A percentile compares a stretch with the other conserved stretches of the same genome.
Evolutionary conservation across 2,329 filamentous ascomycete genomes (phyloP).

Genomic region (Xylaria sp.): DNA sequence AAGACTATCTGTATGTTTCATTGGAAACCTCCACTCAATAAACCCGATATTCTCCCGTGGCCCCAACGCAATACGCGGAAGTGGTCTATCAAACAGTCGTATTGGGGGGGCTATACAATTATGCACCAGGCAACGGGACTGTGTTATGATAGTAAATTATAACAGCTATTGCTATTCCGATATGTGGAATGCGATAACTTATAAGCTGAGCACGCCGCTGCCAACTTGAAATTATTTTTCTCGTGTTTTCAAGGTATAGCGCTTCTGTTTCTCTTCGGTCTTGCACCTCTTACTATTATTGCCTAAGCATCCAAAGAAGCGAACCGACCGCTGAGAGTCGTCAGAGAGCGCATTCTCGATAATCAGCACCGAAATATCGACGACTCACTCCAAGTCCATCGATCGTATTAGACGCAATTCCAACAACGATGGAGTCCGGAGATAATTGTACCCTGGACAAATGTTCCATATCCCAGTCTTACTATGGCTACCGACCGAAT

Average conservation of each 20-base stretch:
- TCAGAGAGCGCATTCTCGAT: background rate
- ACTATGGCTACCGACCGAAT: slow-evolving; percentile 36
- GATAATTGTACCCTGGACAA: slow-evolving; percentile 30
- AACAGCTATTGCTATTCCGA: background rate
- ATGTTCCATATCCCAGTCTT: slow-evolving; percentile 26
- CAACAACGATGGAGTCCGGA: background rate
- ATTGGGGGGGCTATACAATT: slow-evolving; percentile 10
- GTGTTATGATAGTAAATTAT: background rate
- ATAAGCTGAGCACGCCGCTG: background rate
- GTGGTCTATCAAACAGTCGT: background rate
- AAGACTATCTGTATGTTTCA: background rate
- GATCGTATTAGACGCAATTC: background rate
- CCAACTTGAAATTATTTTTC: background rate
- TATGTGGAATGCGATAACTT: background rate
- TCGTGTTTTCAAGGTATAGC: background rate
- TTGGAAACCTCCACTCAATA: background rate
- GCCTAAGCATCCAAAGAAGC: background rate
- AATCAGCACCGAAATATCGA: background rate
- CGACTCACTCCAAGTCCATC: background rate
- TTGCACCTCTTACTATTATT: background rate
- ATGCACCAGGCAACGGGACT: background rate
- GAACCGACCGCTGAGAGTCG: background rate
- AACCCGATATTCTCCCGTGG: background rate
- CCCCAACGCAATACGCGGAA: slow-evolving; percentile 16
- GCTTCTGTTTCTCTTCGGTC: background rate